Conservation (phyloP, 2,329 filamentous ascomycete genomes). For the Monilinia laxa region DNA sequence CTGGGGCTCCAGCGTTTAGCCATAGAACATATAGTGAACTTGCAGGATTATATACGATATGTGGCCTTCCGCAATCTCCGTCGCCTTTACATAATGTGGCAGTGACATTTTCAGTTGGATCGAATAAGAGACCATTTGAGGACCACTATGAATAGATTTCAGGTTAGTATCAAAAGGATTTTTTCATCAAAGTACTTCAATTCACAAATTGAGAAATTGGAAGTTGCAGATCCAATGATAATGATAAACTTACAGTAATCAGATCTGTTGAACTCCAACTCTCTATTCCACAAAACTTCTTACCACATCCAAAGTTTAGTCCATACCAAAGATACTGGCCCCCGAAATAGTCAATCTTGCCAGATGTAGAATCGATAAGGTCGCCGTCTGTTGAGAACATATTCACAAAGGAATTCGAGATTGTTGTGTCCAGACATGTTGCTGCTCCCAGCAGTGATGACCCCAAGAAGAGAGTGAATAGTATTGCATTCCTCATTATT, state of each 20-base stretch:
- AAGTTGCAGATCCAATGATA: neutral
- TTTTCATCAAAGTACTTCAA: neutral
- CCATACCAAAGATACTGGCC: constrained; percentile 35
- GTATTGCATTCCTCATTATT: neutral
- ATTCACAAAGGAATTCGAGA: constrained; percentile 19
- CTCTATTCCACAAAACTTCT: constrained; percentile 32
- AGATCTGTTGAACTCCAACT: constrained; percentile 21
- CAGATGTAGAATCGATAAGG: constrained; percentile 33
- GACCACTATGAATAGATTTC: constrained; percentile 3
- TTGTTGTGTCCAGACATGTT: constrained; percentile 8
- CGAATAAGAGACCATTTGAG: constrained; percentile 16
- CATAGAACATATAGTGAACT: constrained; percentile 6
- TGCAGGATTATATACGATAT: neutral
- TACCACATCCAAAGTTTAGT: constrained; percentile 28
- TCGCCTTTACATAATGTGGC: neutral
- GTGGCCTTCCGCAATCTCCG: constrained; percentile 14
- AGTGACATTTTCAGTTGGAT: neutral
- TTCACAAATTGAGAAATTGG: neutral
- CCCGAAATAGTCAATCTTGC: constrained; percentile 33
- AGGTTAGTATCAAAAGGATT: neutral
- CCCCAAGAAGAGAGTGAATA: neutral
- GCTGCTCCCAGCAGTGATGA: neutral
- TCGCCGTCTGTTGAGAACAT: constrained; percentile 34
- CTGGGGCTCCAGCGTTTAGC: constrained; percentile 10
- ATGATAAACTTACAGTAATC: constrained; percentile 17